Evolutionary conservation across 2,329 filamentous ascomycete genomes (phyloP).

Genomic region (Phialocephala sp.): DNA sequence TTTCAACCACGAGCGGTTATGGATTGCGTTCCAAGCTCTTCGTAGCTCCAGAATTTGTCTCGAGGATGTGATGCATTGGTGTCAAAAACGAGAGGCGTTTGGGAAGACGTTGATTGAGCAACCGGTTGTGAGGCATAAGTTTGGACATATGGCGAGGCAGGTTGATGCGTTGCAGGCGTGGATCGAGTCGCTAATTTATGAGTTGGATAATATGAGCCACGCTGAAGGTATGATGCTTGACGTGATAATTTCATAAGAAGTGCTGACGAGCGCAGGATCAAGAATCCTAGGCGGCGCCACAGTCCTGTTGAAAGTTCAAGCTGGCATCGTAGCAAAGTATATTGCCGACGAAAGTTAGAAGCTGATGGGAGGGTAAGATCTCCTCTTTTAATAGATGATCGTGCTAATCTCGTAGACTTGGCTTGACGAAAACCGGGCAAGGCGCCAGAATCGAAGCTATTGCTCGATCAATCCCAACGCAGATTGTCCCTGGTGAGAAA

Average conservation of each 20-base stretch:
- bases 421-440: conserved; percentile 31
- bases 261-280: conserved; percentile 48
- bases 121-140: conserved; percentile 64
- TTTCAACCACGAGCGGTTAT: conserved; percentile 63
- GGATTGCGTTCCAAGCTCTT: conserved; percentile 60
- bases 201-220: conserved; percentile 29
- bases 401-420: conserved; percentile 18
- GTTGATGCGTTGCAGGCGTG: conserved; percentile 64
- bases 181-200: conserved; percentile 61
- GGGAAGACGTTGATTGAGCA: conserved; percentile 60
- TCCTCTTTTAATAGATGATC: neutral
- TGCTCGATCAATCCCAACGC: conserved; percentile 47
- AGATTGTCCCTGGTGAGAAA: conserved; percentile 42
- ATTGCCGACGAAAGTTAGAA: conserved; percentile 28
- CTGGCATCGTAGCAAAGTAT: conserved; percentile 27
- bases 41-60: conserved; percentile 60
- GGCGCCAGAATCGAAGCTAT: conserved; percentile 53
- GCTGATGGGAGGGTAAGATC: conserved; percentile 47
- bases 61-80: conserved; percentile 55
- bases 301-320: conserved; percentile 25
- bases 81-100: conserved; percentile 58
- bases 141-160: conserved; percentile 60
- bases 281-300: conserved; percentile 22
- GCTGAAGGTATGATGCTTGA: conserved; percentile 37
- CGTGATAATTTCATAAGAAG: conserved; percentile 32